Evolutionary conservation across 306 rosid genomes (phyloP).

Genomic region (Ziziphus jujuba): DNA sequence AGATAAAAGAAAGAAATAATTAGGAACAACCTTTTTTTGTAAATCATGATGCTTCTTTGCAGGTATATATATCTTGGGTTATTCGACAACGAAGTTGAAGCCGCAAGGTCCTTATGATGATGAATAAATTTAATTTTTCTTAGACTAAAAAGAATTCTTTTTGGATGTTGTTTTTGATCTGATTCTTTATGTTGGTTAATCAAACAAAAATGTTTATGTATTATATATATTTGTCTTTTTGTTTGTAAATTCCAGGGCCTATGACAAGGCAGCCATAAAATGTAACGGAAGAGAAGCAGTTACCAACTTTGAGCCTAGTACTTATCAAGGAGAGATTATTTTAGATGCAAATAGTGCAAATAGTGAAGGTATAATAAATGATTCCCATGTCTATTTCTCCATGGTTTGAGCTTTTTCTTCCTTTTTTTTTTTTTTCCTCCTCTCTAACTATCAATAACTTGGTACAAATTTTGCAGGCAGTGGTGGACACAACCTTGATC

Average conservation of each 20-base stretch:
- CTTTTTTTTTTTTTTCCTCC: no score
- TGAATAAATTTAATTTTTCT: not conserved
- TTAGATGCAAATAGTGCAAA: slow-evolving; percentile 13
- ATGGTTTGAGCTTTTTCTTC: no score
- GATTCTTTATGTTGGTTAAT: slow-evolving; percentile 5
- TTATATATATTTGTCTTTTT: not conserved
- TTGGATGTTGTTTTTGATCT: not conserved
- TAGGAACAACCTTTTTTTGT: slow-evolving; percentile 6
- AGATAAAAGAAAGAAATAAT: not conserved
- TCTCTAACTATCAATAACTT: not conserved
- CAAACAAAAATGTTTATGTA: not conserved
- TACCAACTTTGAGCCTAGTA: slow-evolving; percentile 20
- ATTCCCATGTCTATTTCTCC: not conserved
- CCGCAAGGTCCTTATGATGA: slow-evolving; percentile 20
- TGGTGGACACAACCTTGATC: slow-evolving; percentile 52
- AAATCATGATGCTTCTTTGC: slow-evolving; percentile 19
- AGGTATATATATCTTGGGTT: slow-evolving; percentile 25
- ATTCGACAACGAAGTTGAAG: slow-evolving; percentile 24
- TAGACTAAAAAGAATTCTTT: not conserved
- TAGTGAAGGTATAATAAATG: slow-evolving; percentile 29
- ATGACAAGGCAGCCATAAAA: slow-evolving; percentile 25
- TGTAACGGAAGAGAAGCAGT: slow-evolving; percentile 18
- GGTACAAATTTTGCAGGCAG: slow-evolving; percentile 28
- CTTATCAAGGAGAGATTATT: slow-evolving; percentile 25
- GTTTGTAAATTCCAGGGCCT: slow-evolving; percentile 23